These are phyloP conservation scores for Cercis canadensis DNA, from an alignment of 306 rosid species.

Conservation along the genomic window DNA sequence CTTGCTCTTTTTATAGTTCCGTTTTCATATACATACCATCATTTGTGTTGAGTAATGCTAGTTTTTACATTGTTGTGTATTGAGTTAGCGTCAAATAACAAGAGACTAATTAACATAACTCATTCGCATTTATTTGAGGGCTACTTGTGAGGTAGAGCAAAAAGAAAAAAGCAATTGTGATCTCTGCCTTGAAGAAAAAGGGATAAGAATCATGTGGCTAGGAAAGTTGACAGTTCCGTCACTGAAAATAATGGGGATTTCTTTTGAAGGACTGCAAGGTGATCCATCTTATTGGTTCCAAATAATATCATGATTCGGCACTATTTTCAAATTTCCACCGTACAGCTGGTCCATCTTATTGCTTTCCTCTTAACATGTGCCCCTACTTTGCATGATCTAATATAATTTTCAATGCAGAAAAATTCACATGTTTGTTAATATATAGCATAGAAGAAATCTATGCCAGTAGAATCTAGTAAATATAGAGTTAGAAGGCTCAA, in stretches of 20 bases:
- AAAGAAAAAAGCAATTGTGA: background rate
- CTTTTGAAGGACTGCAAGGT: conserved; percentile 22
- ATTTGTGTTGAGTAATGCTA: too few relatives aligned
- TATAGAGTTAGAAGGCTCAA: too few relatives aligned
- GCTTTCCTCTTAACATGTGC: background rate
- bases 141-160: too few relatives aligned
- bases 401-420: background rate
- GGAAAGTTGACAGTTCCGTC: background rate
- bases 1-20: too few relatives aligned
- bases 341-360: background rate
- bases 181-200: background rate
- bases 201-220: background rate
- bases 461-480: too few relatives aligned
- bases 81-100: too few relatives aligned
- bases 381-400: background rate
- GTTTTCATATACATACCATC: too few relatives aligned
- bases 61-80: too few relatives aligned
- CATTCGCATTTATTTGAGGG: too few relatives aligned
- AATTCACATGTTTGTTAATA: too few relatives aligned
- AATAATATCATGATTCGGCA: background rate
- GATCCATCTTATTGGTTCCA: conserved; percentile 36
- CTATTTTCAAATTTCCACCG: background rate
- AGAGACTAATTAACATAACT: too few relatives aligned
- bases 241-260: background rate
- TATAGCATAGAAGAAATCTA: too few relatives aligned